Percentiles rank a stretch among this genome's conserved stretches.
Conservation (phyloP, 2,329 filamentous ascomycete genomes). For the Hypoxylon sp. region DNA sequence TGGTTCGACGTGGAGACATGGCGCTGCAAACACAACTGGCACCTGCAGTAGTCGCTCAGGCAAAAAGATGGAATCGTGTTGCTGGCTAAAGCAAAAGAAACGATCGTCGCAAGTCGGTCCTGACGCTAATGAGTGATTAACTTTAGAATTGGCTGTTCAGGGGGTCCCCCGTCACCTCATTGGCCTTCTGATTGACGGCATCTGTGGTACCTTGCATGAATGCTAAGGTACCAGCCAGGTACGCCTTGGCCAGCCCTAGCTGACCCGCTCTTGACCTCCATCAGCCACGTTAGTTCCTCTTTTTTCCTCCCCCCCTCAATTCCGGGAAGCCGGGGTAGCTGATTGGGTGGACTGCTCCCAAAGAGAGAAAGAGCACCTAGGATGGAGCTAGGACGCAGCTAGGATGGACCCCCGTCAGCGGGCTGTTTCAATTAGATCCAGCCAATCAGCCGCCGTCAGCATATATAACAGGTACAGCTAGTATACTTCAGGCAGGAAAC, state of each 20-base stretch:
- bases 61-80: slow-evolving; percentile 15
- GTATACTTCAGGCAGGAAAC: slow-evolving; percentile 26
- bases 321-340: slow-evolving; percentile 13
- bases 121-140: slow-evolving; percentile 31
- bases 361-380: slow-evolving; percentile 23
- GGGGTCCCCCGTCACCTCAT: slow-evolving; percentile 27
- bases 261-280: slow-evolving; percentile 36
- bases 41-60: slow-evolving; percentile 11
- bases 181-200: slow-evolving; percentile 33
- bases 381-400: not conserved
- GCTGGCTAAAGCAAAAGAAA: slow-evolving; percentile 13
- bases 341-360: slow-evolving; percentile 34
- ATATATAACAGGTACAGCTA: slow-evolving; percentile 31
- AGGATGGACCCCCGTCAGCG: slow-evolving; percentile 26
- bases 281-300: slow-evolving; percentile 40
- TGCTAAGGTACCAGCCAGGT: slow-evolving; percentile 39
- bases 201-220: slow-evolving; percentile 44
- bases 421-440: slow-evolving; percentile 39
- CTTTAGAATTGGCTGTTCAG: slow-evolving; percentile 23
- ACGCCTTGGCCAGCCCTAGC: slow-evolving; percentile 35
- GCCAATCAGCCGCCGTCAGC: slow-evolving; percentile 32
- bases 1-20: slow-evolving; percentile 23
- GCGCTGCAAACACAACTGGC: slow-evolving; percentile 13
- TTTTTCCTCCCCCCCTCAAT: not conserved
- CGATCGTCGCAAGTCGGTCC: slow-evolving; percentile 32